Conservation (phyloP, 2,329 filamentous ascomycete genomes). For the Verticillium dahliae region DNA sequence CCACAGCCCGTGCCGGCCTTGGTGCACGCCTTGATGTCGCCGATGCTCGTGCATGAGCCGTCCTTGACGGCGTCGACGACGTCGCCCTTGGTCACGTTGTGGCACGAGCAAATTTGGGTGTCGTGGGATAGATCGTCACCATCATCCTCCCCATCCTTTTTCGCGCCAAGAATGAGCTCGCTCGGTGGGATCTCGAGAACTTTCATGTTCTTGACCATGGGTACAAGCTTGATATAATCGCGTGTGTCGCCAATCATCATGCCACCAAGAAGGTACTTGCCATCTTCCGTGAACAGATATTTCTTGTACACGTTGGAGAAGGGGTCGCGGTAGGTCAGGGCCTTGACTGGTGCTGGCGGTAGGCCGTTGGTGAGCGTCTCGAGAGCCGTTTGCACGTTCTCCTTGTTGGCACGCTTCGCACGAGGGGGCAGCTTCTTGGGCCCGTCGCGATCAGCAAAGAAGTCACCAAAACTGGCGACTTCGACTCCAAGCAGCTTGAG, state of each 20-base stretch:
- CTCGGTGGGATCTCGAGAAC: conserved; percentile 69
- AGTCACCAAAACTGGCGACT: conserved; percentile 89
- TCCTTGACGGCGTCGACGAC: conserved; percentile 66
- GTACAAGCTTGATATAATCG: conserved; percentile 84
- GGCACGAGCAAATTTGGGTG: conserved; percentile 86
- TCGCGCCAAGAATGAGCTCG: conserved; percentile 75
- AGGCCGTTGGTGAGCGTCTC: conserved; percentile 48
- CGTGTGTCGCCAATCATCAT: conserved; percentile 96
- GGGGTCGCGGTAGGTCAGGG: conserved; percentile 81
- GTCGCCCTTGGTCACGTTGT: conserved; percentile 86
- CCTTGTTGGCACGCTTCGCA: conserved; percentile 32
- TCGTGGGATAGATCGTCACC: conserved; percentile 76
- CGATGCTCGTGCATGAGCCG: conserved; percentile 73
- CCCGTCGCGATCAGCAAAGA: conserved; percentile 83
- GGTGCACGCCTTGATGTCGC: conserved; percentile 80
- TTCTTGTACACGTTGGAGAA: conserved; percentile 90
- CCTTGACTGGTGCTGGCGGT: conserved; percentile 62
- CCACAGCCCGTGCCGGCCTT: conserved; percentile 89
- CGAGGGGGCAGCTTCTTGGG: conserved; percentile 66
- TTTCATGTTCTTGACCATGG: conserved; percentile 81
- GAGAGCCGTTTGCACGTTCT: conserved; percentile 21
- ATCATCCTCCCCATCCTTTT: conserved; percentile 66
- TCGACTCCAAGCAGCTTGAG: conserved; percentile 85
- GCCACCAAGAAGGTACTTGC: conserved; percentile 84
- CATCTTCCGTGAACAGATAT: conserved; percentile 83